Percentiles rank a stretch among this genome's conserved stretches.
These are phyloP conservation scores for Pseudotulostoma volvatum DNA, from an alignment of 495 filamentous ascomycete genomes.

Conservation along the genomic window DNA sequence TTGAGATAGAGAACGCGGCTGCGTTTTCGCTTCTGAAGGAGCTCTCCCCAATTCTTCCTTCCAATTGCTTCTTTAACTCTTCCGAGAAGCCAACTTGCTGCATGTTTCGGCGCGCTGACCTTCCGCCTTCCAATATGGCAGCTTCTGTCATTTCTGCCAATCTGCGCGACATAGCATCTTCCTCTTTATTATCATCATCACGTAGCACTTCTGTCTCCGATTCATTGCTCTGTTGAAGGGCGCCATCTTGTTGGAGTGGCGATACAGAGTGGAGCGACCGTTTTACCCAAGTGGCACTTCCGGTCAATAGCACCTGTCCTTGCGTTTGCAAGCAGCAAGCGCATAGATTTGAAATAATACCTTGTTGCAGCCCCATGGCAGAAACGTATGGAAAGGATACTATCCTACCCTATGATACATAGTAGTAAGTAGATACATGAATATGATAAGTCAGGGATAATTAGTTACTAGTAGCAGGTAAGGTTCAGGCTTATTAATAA, in stretches of 20 bases:
- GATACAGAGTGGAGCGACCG: neutral
- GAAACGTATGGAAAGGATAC: no score
- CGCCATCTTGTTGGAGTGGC: conserved; percentile 1
- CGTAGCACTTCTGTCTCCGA: neutral
- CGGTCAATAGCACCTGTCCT: no score
- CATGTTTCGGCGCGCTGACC: conserved; percentile 55
- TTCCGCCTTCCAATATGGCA: conserved; percentile 51
- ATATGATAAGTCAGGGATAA: no score
- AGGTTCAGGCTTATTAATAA: no score
- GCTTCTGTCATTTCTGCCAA: conserved; percentile 71
- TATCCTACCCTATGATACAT: no score
- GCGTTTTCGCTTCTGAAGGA: conserved; percentile 56
- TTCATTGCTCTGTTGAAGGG: neutral
- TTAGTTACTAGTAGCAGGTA: no score
- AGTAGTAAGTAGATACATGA: no score
- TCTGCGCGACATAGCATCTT: conserved; percentile 56
- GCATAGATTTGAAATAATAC: no score
- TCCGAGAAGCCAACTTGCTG: conserved; percentile 76
- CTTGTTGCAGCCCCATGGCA: no score
- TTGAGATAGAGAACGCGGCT: conserved; percentile 47
- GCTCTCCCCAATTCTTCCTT: conserved; percentile 50
- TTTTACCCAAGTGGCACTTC: no score
- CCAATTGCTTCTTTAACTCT: conserved; percentile 59
- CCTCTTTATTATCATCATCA: conserved; percentile 12
- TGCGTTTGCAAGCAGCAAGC: no score